phyloP scores from a whole-genome alignment of 1,139 yeast species.

The Blastobotrys buckinghamii region DNA sequence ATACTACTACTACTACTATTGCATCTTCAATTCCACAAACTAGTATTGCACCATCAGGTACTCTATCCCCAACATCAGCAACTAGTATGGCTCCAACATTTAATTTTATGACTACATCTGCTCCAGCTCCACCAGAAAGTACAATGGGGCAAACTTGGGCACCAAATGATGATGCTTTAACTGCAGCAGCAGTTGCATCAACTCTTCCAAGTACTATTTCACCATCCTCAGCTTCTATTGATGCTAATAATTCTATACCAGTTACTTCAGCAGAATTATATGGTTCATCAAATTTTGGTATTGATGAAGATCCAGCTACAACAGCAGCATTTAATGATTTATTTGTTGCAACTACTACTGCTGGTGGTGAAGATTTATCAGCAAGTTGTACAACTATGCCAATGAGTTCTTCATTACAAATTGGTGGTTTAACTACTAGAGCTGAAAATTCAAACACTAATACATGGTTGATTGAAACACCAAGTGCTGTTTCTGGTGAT shows the following conservation, averaged over 20 bases:
- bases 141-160: slow-evolving; percentile 9
- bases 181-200: background rate
- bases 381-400: background rate
- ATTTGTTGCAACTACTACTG: background rate
- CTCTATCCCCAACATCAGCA: background rate
- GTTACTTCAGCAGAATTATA: background rate
- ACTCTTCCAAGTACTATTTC: background rate
- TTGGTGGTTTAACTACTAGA: slow-evolving; percentile 6
- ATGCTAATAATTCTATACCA: background rate
- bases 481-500: slow-evolving; percentile 6
- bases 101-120: too few species aligned
- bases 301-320: slow-evolving; percentile 1
- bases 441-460: slow-evolving; percentile 1
- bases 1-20: background rate
- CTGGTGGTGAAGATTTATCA: background rate
- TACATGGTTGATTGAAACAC: slow-evolving; percentile 8
- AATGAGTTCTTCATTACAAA: slow-evolving; percentile 3
- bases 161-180: slow-evolving; percentile 3
- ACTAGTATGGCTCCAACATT: background rate
- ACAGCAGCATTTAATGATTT: slow-evolving; percentile 6
- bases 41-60: background rate
- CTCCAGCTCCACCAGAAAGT: too few species aligned
- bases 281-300: background rate
- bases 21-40: background rate
- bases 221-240: background rate